Evolutionary conservation across 1,284 basidiomycete genomes (phyloP), one percentile per base, ranked within the genome.

Genomic region (Ustilago lituana): DNA sequence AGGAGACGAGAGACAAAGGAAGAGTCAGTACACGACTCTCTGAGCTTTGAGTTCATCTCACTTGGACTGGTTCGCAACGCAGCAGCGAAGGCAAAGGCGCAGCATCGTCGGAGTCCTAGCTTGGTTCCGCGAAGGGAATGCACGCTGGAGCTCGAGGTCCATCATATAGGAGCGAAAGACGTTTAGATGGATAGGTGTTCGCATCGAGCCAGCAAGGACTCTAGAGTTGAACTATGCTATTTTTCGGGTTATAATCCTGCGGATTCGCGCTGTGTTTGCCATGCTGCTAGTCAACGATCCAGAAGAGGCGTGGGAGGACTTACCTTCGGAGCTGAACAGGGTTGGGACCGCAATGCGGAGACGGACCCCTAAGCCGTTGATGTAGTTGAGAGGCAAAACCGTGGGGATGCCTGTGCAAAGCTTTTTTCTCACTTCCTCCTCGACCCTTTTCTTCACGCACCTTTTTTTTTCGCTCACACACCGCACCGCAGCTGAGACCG

Each of bases 101-200:
- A n/a, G n/a, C n/a, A n/a, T n/a, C n/a, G n/a, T n/a, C n/a, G n/a
- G n/a, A n/a, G n/a, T n/a, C n/a, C n/a, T n/a, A n/a, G n/a, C n/a
- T n/a, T n/a, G n/a, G n/a, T n/a, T n/a, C n/a, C n/a, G n/a, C n/a
- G n/a, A n/a, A n/a, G n/a, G n/a, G n/a, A n/a, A n/a, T n/a, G n/a
- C n/a, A n/a, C n/a, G n/a, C n/a, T n/a, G n/a, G n/a, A n/a, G n/a
- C n/a, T n/a, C n/a, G n/a, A n/a, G n/a, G n/a, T 52, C 70, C 75
- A 77, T 77, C 75, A 77, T 77, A 73, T 77, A 77, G 75, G 75
- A 75, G 75, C 73, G 73, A 77, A 77, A 77, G 75, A 77, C 75
- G 56, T 73, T 76, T 67, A 74, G 73, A 75, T 77, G 75, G 64
- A 71, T 63, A 62, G 54, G 57, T 58, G 74, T 63, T 75, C 73